Percentiles rank a stretch among this genome's conserved stretches.
Conservation (phyloP, 2,329 filamentous ascomycete species). For the Colletotrichum theobromicola region DNA sequence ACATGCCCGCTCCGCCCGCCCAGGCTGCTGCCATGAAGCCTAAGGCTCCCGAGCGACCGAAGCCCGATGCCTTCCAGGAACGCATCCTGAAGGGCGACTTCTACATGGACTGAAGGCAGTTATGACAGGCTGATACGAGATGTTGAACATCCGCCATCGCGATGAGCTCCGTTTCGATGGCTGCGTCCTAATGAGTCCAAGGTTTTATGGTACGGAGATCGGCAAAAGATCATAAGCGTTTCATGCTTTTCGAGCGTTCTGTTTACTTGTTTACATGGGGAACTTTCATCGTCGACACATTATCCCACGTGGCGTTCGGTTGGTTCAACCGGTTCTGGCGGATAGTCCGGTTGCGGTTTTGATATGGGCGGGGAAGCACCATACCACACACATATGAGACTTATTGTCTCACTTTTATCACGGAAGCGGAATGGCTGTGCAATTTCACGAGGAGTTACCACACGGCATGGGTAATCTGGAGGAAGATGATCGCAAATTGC, state of each 20-base stretch:
- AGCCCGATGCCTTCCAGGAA: slow-evolving; percentile 95
- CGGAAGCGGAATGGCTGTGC: slow-evolving; percentile 12
- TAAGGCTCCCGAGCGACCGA: slow-evolving; percentile 57
- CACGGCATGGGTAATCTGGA: background rate
- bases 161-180: background rate
- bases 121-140: background rate
- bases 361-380: background rate
- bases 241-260: background rate
- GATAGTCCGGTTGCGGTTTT: slow-evolving; percentile 7
- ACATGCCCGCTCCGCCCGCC: slow-evolving; percentile 63
- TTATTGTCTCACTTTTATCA: slow-evolving; percentile 5
- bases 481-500: slow-evolving; percentile 12
- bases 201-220: background rate
- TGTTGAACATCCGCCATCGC: background rate
- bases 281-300: background rate
- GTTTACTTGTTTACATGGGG: background rate
- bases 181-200: background rate
- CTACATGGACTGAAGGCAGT: slow-evolving; percentile 84
- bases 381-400: slow-evolving; percentile 12
- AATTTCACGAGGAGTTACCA: slow-evolving; percentile 16
- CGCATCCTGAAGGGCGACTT: slow-evolving; percentile 97
- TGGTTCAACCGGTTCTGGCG: background rate
- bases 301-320: slow-evolving; percentile 12
- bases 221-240: slow-evolving; percentile 12
- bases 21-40: slow-evolving; percentile 53